Evolutionary conservation across 2,329 filamentous ascomycete genomes (phyloP), one percentile per base, ranked within the genome.

Genomic region (Tolypocladium endophyticum): DNA sequence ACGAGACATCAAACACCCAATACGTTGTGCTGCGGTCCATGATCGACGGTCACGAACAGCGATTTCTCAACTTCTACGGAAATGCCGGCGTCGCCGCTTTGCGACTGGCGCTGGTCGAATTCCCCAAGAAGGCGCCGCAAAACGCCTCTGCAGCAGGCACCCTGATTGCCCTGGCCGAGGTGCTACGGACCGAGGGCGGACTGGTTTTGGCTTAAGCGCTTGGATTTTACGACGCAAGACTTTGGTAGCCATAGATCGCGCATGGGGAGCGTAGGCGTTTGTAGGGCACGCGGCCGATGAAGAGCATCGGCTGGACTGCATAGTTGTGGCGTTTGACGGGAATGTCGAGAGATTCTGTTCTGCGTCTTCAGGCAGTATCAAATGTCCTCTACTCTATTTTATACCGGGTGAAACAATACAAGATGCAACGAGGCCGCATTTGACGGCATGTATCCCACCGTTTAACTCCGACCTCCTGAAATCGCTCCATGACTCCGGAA

Each of bases 41-140:
- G 81, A 83, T 93, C 36, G 81, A 88, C 58, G 83, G 87, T 30
- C 88, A 88, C 62, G 87, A 90, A 63, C 80, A 85, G 58, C 86
- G 88, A 23, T 91, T 97, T 67, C 76, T 97, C 56, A 78, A 80
- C 18, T 90, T 94, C 65, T 99, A 92, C 68, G 93, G 92, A 1
- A 86, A 84, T 56, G 84, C 88, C 9, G 92, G 84, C 0, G 71
- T 89, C n/a, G 87, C 83, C 0, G 85, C 90, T 1, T 71, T 97
- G 64, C 79, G 85, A 43, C 78, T 83, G 57, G 89, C 89, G 0
- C 76, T 93, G 33, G 73, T 94, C n/a, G 87, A 90, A 16, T 87
- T 94, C 56, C 91, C 90, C 0, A 75, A 75, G 33, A 79, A 76
- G 59, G 79, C 79, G 1, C 72, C 76, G 2, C 71, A 75, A 25